phyloP scores from a whole-genome alignment of 192 early-diverging fungal species.

The Glomus cerebriforme region DNA sequence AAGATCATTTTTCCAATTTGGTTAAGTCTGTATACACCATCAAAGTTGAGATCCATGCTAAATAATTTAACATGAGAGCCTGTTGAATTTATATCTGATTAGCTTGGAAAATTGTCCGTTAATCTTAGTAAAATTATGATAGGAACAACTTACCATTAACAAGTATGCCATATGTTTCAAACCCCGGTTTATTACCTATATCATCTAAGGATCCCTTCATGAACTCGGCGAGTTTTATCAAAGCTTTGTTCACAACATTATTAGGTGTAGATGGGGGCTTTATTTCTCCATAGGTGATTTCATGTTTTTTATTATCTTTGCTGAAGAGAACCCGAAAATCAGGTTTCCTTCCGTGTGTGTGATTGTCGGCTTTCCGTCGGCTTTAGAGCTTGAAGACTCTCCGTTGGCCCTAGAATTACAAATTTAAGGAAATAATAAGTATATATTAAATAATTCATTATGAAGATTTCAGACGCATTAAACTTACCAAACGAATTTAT shows the following conservation, averaged over 20 bases:
- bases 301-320: conserved; percentile 14
- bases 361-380: conserved; percentile 10
- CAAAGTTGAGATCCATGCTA: conserved; percentile 24
- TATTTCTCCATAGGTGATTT: conserved; percentile 30
- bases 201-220: conserved; percentile 23
- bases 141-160: conserved; percentile 15
- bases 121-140: conserved; percentile 26
- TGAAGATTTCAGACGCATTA: conserved; percentile 10
- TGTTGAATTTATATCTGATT: conserved; percentile 26
- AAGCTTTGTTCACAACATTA: conserved; percentile 18
- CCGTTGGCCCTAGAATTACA: conserved; percentile 13
- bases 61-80: conserved; percentile 21
- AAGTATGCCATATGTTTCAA: conserved; percentile 18
- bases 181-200: not conserved
- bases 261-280: conserved; percentile 12
- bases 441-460: conserved; percentile 10
- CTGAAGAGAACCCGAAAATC: conserved; percentile 23
- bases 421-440: conserved; percentile 21
- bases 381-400: conserved; percentile 23
- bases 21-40: conserved; percentile 19
- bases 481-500: conserved; percentile 28
- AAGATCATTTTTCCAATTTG: conserved; percentile 23
- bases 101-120: conserved; percentile 9
- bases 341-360: conserved; percentile 4
- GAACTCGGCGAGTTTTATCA: conserved; percentile 21